Conservation (phyloP, 768 basidiomycete genomes). For the Calocera cornea region DNA sequence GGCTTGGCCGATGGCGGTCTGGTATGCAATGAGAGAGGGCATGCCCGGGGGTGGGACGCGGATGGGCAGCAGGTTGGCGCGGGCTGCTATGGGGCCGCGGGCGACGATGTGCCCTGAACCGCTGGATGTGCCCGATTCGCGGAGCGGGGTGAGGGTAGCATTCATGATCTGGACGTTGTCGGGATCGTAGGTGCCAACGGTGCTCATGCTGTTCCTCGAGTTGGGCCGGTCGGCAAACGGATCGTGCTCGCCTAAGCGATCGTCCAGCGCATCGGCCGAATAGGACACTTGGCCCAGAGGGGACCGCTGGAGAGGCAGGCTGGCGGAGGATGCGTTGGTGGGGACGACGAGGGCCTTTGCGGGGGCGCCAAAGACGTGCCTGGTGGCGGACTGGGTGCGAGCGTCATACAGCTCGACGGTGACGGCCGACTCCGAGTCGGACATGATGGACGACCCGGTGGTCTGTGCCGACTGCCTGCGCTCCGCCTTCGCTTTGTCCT, state of each 20-base stretch:
- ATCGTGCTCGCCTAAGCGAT: neutral
- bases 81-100: neutral
- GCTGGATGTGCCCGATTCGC: neutral
- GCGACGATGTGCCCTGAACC: neutral
- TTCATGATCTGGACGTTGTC: conserved; percentile 4
- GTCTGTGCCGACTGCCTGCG: neutral
- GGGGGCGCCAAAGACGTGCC: neutral
- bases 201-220: neutral
- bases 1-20: neutral
- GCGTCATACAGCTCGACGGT: neutral
- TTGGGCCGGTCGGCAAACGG: neutral
- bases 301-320: neutral
- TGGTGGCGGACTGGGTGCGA: neutral
- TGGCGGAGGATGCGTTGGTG: neutral
- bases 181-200: neutral
- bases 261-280: neutral
- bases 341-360: conserved; percentile 1
- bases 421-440: neutral
- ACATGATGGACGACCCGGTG: neutral
- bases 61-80: neutral
- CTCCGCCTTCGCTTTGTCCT: no score
- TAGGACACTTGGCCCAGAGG: neutral
- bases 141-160: neutral
- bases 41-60: neutral
- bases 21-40: neutral